Base-by-base conservation (phyloP, 2,329 filamentous ascomycete species). In the Byssochlamys sp. region DNA sequence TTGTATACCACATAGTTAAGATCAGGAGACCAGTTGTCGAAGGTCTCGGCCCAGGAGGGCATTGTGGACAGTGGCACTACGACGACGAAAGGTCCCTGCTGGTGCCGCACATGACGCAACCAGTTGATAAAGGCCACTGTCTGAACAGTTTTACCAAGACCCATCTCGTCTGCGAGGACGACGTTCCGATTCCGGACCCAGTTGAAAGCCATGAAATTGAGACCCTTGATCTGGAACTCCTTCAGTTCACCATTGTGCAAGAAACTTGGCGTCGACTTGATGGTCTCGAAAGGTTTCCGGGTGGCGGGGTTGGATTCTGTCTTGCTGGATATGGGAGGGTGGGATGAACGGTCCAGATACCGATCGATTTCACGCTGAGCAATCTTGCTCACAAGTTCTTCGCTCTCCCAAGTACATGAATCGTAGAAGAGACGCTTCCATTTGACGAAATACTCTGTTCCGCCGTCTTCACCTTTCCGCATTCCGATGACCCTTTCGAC, bases 91-190 rank as follows among this genome's bases (percentile, higher is more conserved):
- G 94, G 94, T 0, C 94, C 94, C 73, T 97, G 89, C 71, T 99
- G 94, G 54, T 81, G 82, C 63, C 92, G 85, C 58, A 91, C 86
- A 73, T 97, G 92, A 56, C 90, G 89, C 59, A 99, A 81, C 92
- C 94, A 99, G 71, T 92, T 96, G 73, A 99, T 87, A 72, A 97
- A 97, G 0, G 92, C 86, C 28, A 99, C 91, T 0, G 92, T 96
- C 75, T 99, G 94, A 0, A 99, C 94, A 0, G 94, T 99, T 77
- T 99, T 99, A 28, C 94, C 94, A 12, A 99, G 81, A 66, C 94
- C 94, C 94, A 99, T 99, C 75, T 99, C 94, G 70, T 99, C 94
- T 53, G 94, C 94, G 55, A 99, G 82, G 66, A 99, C 96, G 68
- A 97, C 94, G 66, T 97, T 99, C 72, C 94, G 94, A 57, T 85